phyloP scores from a whole-genome alignment of 495 filamentous ascomycete species.

The Aspergillus bertholletiae region DNA sequence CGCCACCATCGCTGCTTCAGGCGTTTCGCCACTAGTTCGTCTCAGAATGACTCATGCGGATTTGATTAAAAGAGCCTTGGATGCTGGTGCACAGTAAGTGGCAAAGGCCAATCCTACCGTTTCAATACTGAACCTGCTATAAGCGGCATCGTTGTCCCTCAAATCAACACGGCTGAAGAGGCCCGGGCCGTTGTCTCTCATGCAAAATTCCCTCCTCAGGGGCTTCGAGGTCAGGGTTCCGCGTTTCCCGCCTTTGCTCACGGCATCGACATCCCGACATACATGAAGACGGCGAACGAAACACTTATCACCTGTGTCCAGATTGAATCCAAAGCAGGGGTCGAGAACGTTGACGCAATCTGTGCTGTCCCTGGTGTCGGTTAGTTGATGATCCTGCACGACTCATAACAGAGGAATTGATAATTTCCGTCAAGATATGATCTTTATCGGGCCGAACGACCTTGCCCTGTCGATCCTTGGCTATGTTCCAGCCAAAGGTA shows the following conservation, averaged over 20 bases:
- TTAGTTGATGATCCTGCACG: too few species aligned
- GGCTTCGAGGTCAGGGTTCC: slow-evolving; percentile 24
- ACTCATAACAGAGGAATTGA: too few species aligned
- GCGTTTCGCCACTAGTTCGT: slow-evolving; percentile 64
- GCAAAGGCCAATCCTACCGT: neutral
- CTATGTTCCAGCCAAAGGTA: slow-evolving; percentile 23
- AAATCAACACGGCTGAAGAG: slow-evolving; percentile 66
- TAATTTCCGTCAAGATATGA: slow-evolving; percentile 17
- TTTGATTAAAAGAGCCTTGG: slow-evolving; percentile 36
- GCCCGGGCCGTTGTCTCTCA: slow-evolving; percentile 54
- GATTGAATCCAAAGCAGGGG: slow-evolving; percentile 74
- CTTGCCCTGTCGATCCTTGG: slow-evolving; percentile 23
- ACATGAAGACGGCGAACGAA: slow-evolving; percentile 75
- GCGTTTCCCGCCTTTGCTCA: slow-evolving; percentile 26
- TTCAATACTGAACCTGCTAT: neutral
- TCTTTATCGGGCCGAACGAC: slow-evolving; percentile 71
- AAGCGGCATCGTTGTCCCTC: slow-evolving; percentile 55
- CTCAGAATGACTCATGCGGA: slow-evolving; percentile 54
- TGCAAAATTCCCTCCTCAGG: slow-evolving; percentile 38
- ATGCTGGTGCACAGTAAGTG: slow-evolving; percentile 64
- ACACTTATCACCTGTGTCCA: slow-evolving; percentile 77
- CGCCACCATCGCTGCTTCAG: slow-evolving; percentile 64
- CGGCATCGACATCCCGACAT: slow-evolving; percentile 29
- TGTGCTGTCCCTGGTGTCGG: slow-evolving; percentile 22
- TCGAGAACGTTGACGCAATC: slow-evolving; percentile 44